Conservation (phyloP, 148 eudicot genomes). For the Camellia granthamiana region DNA sequence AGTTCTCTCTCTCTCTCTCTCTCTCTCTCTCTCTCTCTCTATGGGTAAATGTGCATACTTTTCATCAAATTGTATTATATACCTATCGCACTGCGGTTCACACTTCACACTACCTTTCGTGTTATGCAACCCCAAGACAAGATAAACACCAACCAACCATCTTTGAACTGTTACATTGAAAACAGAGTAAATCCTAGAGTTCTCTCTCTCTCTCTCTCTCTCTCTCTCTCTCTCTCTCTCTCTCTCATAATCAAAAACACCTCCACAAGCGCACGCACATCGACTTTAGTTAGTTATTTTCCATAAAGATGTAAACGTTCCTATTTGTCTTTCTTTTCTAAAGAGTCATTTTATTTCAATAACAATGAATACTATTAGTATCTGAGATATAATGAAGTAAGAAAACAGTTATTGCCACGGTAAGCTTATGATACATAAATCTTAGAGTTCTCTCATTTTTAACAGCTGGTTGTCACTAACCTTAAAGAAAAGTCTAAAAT, state of each 20-base stretch:
- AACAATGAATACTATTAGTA: neutral
- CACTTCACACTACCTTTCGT: too few species aligned
- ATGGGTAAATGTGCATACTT: too few species aligned
- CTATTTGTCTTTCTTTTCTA: neutral
- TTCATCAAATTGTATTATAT: too few species aligned
- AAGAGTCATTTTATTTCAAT: neutral
- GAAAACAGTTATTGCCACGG: neutral
- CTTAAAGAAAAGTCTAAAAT: conserved; percentile 81
- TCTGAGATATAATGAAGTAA: neutral
- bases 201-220: neutral
- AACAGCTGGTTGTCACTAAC: conserved; percentile 31
- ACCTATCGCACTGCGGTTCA: too few species aligned
- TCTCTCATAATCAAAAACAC: neutral
- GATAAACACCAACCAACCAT: too few species aligned
- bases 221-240: neutral
- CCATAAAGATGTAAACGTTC: neutral
- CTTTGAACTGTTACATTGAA: too few species aligned
- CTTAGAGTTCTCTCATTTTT: neutral
- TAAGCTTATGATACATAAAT: neutral
- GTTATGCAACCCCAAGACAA: too few species aligned
- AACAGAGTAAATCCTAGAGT: too few species aligned
- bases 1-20: too few species aligned
- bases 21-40: too few species aligned
- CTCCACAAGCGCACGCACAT: neutral
- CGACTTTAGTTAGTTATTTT: neutral